Evolutionary conservation across 495 filamentous ascomycete species (phyloP), one percentile per base, ranked within the genome.

Genomic region (Neurospora sp.): DNA sequence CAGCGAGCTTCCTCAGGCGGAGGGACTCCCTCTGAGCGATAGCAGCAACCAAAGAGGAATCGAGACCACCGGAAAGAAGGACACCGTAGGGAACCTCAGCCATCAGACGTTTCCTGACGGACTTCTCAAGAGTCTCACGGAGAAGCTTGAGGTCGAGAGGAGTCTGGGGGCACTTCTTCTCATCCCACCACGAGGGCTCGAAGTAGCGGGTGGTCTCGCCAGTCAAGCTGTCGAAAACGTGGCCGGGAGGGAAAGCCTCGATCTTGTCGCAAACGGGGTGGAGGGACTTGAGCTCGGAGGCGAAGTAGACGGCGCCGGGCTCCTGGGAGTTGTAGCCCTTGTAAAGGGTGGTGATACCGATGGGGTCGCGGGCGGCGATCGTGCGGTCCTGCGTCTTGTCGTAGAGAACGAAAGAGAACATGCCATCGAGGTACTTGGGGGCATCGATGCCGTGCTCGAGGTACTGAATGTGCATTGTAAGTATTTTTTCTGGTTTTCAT

Each of bases 361-460:
- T 97, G 53, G 96, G 96, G 81, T 99, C 96, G 78, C 96, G 90
- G 48, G 96, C 96, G 38, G 96, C 96, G 75, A 99, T 89, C 40
- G 92, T 93, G 70, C 96, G 91, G 84, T 99, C 92, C 78, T 90
- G 88, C 69, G 87, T 90, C 85, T 94, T 96, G 86, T 99, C 96
- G 84, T 96, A 98, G 38, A 99, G 87, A 59, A 98, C 94, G 86
- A 94, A 99, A 12, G 95, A 97, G 89, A 99, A 99, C 96, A 99
- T 99, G 83, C 96, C 96, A 81, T 99, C 96, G 74, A 99, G 90
- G 82, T 93, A 84, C 84, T 97, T 96, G 74, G 96, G 95, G 74
- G 94, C 93, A 82, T 98, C 92, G 73, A 97, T 87, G 75, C 90
- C 96, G 88, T 97, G 87, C 81, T 98, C 89, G 82, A 92, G 86